Base-by-base conservation (phyloP, 1,284 basidiomycete species). In the Pholiota adiposa region DNA sequence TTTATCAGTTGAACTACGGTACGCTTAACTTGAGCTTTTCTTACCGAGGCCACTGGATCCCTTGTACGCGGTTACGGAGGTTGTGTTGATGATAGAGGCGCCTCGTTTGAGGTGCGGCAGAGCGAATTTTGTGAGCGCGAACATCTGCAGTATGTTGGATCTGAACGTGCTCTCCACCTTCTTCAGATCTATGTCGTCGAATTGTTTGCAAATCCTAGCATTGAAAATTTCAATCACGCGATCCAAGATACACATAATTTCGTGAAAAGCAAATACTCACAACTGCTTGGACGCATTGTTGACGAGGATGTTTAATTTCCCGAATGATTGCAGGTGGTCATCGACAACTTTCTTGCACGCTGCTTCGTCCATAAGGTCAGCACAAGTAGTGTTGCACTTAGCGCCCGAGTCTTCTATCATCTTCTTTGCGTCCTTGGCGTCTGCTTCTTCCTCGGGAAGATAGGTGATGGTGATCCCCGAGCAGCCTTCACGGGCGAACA, bases 201-300 rank as follows among this genome's bases (percentile, higher is more conserved):
- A 73, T 25, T 76, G 67, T 44, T 71, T 66, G 61, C 65, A 66
- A 43, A 73, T 69, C 27, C 67, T 72, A 33, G 9, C 11, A 11
- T 18, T 40, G 25, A 1, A 11, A n/a, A n/a, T n/a, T n/a, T n/a
- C n/a, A n/a, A n/a, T n/a, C n/a, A n/a, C n/a, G n/a, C n/a, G n/a
- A n/a, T n/a, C n/a, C n/a, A n/a, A n/a, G n/a, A n/a, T n/a, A n/a
- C n/a, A n/a, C n/a, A n/a, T n/a, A n/a, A n/a, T n/a, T n/a, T n/a
- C n/a, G n/a, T n/a, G n/a, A n/a, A n/a, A n/a, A n/a, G n/a, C n/a
- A n/a, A n/a, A n/a, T n/a, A 60, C 68, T 41, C 56, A 70, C 71
- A 86, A 80, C 71, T 89, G 87, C 70, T 86, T 84, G 59, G 79
- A 79, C 11, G 87, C 84, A 68, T 89, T 89, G 75, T 89, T 89